A percentile compares a stretch with the other conserved stretches of the same genome.
phyloP scores from a whole-genome alignment of 2,329 filamentous ascomycete species.

The Neocucurbitaria cava region DNA sequence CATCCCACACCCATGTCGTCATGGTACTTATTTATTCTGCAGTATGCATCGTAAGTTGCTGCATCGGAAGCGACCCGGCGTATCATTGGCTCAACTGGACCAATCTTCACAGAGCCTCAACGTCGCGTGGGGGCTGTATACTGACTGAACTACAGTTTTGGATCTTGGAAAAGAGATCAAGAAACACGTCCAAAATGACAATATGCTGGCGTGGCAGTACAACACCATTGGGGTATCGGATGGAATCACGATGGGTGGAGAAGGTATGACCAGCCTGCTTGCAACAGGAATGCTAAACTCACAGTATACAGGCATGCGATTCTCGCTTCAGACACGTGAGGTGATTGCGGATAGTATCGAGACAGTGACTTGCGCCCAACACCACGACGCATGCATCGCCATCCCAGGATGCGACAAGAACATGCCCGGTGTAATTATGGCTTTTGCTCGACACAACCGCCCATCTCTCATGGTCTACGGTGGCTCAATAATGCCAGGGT shows the following conservation, averaged over 20 bases:
- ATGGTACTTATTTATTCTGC: constrained; percentile 29
- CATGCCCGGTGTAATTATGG: constrained; percentile 93
- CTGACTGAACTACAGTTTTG: constrained; percentile 63
- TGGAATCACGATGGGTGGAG: constrained; percentile 93
- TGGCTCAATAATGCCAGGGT: constrained; percentile 88
- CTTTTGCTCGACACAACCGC: constrained; percentile 86
- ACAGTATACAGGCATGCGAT: constrained; percentile 78
- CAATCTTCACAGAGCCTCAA: constrained; percentile 15
- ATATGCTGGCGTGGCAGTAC: constrained; percentile 94
- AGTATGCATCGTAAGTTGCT: constrained; percentile 58
- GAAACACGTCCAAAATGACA: constrained; percentile 76
- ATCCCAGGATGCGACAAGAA: constrained; percentile 98
- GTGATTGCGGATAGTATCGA: constrained; percentile 95
- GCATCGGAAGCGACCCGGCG: constrained; percentile 1
- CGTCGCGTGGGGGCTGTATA: constrained; percentile 13
- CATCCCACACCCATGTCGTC: constrained; percentile 16
- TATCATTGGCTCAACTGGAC: constrained; percentile 9
- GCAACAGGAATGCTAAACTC: background rate
- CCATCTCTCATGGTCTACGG: constrained; percentile 97
- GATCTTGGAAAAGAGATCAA: constrained; percentile 90
- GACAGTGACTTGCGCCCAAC: constrained; percentile 88
- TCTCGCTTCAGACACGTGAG: constrained; percentile 87
- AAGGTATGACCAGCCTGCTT: constrained; percentile 62
- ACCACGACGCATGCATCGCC: constrained; percentile 90
- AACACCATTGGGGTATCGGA: constrained; percentile 91